Conservation (phyloP, 208 protist species). For the Vickermania ingenoplastis region DNA sequence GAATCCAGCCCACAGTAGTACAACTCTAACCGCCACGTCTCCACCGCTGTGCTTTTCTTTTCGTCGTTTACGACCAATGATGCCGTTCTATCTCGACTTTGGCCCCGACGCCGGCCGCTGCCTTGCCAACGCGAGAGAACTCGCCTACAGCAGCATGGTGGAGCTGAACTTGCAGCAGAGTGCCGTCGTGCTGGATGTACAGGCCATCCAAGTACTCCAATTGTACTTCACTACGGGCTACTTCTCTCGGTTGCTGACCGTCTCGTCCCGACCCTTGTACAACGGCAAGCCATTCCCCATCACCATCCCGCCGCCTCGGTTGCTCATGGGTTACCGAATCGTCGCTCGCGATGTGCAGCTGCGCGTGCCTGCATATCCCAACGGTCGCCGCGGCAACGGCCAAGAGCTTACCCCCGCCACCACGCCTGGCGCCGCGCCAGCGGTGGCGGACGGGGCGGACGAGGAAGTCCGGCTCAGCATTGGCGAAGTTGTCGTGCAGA, state of each 20-base stretch:
- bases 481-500: neutral
- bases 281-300: conserved; percentile 43
- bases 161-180: conserved; percentile 58
- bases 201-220: conserved; percentile 64
- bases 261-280: conserved; percentile 63
- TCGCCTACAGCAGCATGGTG: conserved; percentile 65
- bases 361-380: conserved; percentile 58
- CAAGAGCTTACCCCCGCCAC: neutral
- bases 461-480: neutral
- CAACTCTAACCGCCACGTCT: no score
- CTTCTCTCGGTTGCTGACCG: conserved; percentile 35
- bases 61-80: conserved; percentile 54
- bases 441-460: neutral
- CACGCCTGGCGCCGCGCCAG: neutral
- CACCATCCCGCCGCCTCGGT: conserved; percentile 26
- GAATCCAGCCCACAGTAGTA: no score
- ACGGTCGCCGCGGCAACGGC: conserved; percentile 3
- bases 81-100: conserved; percentile 45
- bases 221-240: conserved; percentile 62
- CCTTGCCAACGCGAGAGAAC: conserved; percentile 56
- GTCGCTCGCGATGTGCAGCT: conserved; percentile 47
- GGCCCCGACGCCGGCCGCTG: conserved; percentile 29
- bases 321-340: conserved; percentile 68
- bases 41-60: conserved; percentile 59
- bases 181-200: conserved; percentile 50